Conservation (phyloP, 2,329 filamentous ascomycete genomes). For the Xylaria sp. region DNA sequence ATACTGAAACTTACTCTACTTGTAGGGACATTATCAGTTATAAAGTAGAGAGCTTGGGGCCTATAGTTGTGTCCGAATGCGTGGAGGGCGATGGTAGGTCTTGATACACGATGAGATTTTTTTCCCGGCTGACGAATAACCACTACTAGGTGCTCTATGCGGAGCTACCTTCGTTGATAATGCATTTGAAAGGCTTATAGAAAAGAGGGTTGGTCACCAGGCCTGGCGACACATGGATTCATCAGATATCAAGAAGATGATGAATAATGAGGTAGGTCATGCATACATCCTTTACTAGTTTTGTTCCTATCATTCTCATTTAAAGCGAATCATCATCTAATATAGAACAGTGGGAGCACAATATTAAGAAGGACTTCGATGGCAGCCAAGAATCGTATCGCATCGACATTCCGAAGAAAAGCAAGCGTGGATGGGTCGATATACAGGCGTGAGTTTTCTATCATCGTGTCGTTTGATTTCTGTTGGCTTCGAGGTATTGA, state of each 20-base stretch:
- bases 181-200: background rate
- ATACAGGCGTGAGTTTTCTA: background rate
- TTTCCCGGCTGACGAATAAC: too few relatives aligned
- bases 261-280: constrained; percentile 2
- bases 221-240: too few relatives aligned
- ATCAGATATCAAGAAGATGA: too few relatives aligned
- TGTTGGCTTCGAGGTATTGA: too few relatives aligned
- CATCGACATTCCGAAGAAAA: background rate
- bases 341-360: constrained; percentile 13
- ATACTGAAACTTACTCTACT: too few relatives aligned
- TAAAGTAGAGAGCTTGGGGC: background rate
- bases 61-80: constrained; percentile 2
- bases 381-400: background rate
- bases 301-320: too few relatives aligned
- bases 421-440: background rate
- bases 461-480: too few relatives aligned
- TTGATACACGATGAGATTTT: too few relatives aligned
- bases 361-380: constrained; percentile 7
- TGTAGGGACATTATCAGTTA: constrained; percentile 2
- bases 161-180: background rate
- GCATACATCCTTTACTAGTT: too few relatives aligned
- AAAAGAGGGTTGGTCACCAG: background rate
- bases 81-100: constrained; percentile 7
- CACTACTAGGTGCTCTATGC: background rate
- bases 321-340: too few relatives aligned